phyloP scores from a whole-genome alignment of 208 protist species.

The Crithidia expoeki region DNA sequence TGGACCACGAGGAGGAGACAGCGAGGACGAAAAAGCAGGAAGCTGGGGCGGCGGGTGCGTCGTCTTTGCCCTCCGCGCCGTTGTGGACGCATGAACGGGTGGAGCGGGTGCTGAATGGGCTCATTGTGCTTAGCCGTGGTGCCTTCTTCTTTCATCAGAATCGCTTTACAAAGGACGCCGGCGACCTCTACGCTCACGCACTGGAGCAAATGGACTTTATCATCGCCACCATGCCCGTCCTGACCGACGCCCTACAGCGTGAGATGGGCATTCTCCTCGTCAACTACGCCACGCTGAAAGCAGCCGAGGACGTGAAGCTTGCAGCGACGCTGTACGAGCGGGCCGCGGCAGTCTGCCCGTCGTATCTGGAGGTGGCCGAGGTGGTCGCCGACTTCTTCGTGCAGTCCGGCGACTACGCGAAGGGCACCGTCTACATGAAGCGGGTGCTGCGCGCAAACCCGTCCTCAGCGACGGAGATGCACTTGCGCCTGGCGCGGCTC shows the following conservation, averaged over 20 bases:
- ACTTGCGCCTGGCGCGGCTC: conserved; percentile 46
- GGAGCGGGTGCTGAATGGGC: conserved; percentile 46
- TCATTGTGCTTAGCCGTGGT: conserved; percentile 78
- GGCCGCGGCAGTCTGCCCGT: conserved; percentile 51
- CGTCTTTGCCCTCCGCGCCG: neutral
- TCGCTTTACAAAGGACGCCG: conserved; percentile 59
- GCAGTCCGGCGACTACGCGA: conserved; percentile 60
- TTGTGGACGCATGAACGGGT: conserved; percentile 22
- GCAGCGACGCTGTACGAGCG: conserved; percentile 63
- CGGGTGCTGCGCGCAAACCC: conserved; percentile 41
- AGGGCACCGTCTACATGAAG: conserved; percentile 58
- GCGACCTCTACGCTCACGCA: conserved; percentile 70
- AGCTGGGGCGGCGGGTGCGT: neutral
- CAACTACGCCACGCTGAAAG: conserved; percentile 78
- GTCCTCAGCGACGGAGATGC: conserved; percentile 33
- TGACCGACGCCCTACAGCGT: conserved; percentile 39
- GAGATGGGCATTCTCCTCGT: conserved; percentile 74
- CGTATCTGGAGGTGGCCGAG: conserved; percentile 57
- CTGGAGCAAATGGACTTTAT: conserved; percentile 46
- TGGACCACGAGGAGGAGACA: conserved; percentile 33
- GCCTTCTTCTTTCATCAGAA: conserved; percentile 84
- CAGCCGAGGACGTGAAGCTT: conserved; percentile 20
- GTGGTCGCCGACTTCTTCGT: conserved; percentile 75
- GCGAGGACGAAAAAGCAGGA: neutral
- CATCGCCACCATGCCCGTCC: conserved; percentile 18